Evolutionary conservation across 305 asterid genomes (phyloP), one percentile per base, ranked within the genome.

Genomic region (Plantago coronopus): DNA sequence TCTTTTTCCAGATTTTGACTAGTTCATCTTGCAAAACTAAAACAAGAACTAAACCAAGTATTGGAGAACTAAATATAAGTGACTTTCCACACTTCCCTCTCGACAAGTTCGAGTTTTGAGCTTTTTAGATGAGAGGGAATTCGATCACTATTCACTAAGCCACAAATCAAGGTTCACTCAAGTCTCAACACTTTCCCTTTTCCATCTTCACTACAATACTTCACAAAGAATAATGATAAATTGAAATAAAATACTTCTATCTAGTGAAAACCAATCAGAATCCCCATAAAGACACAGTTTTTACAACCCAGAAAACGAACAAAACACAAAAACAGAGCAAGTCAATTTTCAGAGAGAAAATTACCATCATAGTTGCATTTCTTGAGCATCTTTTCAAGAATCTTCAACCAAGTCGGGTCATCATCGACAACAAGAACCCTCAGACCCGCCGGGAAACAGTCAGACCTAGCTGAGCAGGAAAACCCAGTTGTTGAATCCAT

Each of bases 351-450:
- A 48, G 27, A 19, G 45, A 25, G 10, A 37, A 12, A 27, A 27
- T 23, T 18, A 86, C 95, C 94, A 79, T 88, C 75, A 66, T 88
- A 85, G 10, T 75, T 78, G 68, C 91, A 85, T 62, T 78, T 79
- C 71, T 66, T 76, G 45, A 83, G 94, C 94, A 88, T 79, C 68
- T 76, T 81, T 16, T 83, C 89, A 65, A 88, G 85, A 76, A 66
- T 70, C 66, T 79, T 79, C 59, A 81, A 66, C 76, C 83, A 83
- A 14, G 84, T 72, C 22, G 73, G 79, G 78, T 83, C 95, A 71
- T 79, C 78, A 61, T 87, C 96, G 15, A 85, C 94, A 3, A 83
- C 84, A 14, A 88, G 91, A 51, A 88, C 89, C 51, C 95, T 71
- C 37, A 88, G 70, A 19, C 96, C 94, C 16, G 76, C 83, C 2